These are phyloP conservation scores for Fagus crenata DNA, from an alignment of 306 rosid genomes.

Conservation along the genomic window DNA sequence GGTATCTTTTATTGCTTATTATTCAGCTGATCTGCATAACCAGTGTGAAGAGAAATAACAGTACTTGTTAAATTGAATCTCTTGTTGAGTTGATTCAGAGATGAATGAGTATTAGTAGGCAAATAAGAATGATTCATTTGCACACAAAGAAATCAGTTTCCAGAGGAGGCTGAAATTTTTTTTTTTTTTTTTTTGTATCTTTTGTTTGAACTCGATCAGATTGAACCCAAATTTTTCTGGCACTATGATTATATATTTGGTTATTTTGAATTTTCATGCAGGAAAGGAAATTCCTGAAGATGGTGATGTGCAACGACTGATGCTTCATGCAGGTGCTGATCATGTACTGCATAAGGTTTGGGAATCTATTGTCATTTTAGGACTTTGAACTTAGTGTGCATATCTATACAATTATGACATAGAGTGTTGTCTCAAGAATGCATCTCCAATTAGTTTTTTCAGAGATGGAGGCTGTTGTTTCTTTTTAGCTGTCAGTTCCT, in stretches of 20 bases:
- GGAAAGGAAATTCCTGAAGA: conserved; percentile 77
- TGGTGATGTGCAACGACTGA: conserved; percentile 52
- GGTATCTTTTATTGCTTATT: not conserved
- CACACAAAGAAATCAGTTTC: not conserved
- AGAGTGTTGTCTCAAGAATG: not conserved
- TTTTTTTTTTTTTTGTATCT: not conserved
- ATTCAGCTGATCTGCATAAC: not conserved
- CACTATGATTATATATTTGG: conserved; percentile 13
- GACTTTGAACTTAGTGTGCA: not conserved
- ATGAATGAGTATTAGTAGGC: not conserved
- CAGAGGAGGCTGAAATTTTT: not conserved
- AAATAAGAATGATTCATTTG: not conserved
- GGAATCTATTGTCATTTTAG: conserved; percentile 12
- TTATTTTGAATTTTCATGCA: conserved; percentile 34
- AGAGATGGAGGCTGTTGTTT: not conserved
- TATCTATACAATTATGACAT: not conserved
- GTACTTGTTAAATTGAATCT: not conserved
- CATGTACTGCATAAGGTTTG: conserved; percentile 74
- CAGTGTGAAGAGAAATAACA: not conserved
- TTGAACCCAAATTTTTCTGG: not conserved
- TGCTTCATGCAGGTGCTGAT: conserved; percentile 76
- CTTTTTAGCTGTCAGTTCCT: not conserved
- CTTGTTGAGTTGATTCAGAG: not conserved
- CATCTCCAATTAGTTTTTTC: not conserved
- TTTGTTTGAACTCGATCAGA: not conserved